Evolutionary conservation across 2,329 filamentous ascomycete genomes (phyloP).

Genomic region (Lomentospora prolificans): DNA sequence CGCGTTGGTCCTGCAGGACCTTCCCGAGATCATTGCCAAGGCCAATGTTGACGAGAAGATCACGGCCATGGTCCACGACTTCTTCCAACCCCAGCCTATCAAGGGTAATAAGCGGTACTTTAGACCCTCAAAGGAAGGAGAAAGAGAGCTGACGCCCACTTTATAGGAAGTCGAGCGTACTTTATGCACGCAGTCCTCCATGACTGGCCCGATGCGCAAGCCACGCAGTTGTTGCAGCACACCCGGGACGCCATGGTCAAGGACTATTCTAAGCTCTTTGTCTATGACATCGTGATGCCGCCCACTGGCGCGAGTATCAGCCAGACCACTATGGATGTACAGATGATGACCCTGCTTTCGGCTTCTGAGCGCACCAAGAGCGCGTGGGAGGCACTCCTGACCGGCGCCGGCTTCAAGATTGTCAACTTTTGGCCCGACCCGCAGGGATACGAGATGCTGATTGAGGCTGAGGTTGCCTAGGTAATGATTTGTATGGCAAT

Average conservation of each 20-base stretch:
- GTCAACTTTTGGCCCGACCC: conserved; percentile 20
- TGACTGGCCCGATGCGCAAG: conserved; percentile 28
- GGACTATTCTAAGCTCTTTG: conserved; percentile 26
- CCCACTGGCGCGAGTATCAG: conserved; percentile 19
- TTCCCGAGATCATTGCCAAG: conserved; percentile 24
- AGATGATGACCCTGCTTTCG: conserved; percentile 23
- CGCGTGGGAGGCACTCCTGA: conserved; percentile 19
- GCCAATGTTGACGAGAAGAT: conserved; percentile 14
- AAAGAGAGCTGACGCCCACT: not conserved
- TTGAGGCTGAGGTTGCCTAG: conserved; percentile 11
- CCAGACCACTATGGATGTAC: conserved; percentile 23
- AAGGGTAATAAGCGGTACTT: not conserved
- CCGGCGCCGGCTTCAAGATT: conserved; percentile 17
- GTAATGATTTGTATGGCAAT: not conserved
- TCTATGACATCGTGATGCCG: conserved; percentile 28
- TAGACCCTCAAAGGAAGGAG: not conserved
- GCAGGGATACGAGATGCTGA: conserved; percentile 10
- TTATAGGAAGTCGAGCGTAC: conserved; percentile 23
- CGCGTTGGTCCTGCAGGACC: conserved; percentile 26
- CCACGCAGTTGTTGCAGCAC: conserved; percentile 20
- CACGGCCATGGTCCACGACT: conserved; percentile 15
- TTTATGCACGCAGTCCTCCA: conserved; percentile 32
- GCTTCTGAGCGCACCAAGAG: conserved; percentile 20
- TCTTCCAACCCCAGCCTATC: conserved; percentile 15
- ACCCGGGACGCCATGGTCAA: conserved; percentile 25